These are phyloP conservation scores for Martiniozyma asiatica DNA, from an alignment of 1,139 yeast genomes.

Conservation along the genomic window DNA sequence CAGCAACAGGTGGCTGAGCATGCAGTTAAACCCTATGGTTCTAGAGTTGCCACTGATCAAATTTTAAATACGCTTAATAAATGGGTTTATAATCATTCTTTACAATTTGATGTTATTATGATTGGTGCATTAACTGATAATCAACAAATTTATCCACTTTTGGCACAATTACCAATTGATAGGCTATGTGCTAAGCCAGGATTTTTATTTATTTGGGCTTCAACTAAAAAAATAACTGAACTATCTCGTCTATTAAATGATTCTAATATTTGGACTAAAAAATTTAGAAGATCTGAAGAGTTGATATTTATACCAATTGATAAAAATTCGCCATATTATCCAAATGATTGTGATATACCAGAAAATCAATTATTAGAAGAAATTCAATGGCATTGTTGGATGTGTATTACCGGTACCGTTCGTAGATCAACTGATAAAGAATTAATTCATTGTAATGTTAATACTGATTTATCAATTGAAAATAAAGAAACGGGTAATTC, in stretches of 20 bases:
- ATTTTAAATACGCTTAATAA: conserved; percentile 44
- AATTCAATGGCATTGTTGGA: conserved; percentile 91
- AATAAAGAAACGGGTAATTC: conserved; percentile 24
- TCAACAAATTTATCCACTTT: conserved; percentile 48
- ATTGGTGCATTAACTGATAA: conserved; percentile 74
- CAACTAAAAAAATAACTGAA: conserved; percentile 57
- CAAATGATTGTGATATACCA: conserved; percentile 31
- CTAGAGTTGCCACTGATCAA: conserved; percentile 34
- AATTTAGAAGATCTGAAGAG: conserved; percentile 83
- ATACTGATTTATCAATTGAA: conserved; percentile 73
- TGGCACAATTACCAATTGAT: conserved; percentile 57
- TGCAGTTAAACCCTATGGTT: conserved; percentile 57
- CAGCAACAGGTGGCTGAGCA: conserved; percentile 34
- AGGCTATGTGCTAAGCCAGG: conserved; percentile 77
- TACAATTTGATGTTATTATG: conserved; percentile 83
- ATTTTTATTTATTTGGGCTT: conserved; percentile 76
- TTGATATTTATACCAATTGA: conserved; percentile 56
- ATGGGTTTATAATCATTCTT: conserved; percentile 50
- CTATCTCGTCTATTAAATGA: conserved; percentile 41
- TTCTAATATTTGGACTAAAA: conserved; percentile 53
- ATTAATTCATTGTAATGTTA: conserved; percentile 82
- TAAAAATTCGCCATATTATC: conserved; percentile 48
- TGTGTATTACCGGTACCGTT: conserved; percentile 93
- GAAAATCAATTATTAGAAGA: conserved; percentile 34
- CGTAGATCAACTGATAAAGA: conserved; percentile 75